phyloP scores from a whole-genome alignment of 805 yeast genomes.

The Candida hungchunana region DNA sequence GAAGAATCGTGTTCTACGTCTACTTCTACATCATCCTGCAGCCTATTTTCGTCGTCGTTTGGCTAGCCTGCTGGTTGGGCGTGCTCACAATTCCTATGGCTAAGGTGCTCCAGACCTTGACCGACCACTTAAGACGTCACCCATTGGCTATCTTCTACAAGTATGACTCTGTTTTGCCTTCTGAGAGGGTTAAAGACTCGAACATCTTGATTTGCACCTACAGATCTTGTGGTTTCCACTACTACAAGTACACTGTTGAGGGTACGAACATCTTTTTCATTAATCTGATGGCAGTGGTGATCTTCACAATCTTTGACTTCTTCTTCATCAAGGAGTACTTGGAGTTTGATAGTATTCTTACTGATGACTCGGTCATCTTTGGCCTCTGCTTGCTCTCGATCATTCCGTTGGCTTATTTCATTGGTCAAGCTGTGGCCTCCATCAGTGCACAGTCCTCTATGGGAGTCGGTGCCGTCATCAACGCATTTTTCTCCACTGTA shows the following conservation, averaged over 20 bases:
- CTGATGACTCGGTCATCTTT: slow-evolving; percentile 66
- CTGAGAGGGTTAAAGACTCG: slow-evolving; percentile 31
- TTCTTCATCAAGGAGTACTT: slow-evolving; percentile 52
- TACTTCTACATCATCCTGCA: slow-evolving; percentile 65
- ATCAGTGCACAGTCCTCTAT: slow-evolving; percentile 97
- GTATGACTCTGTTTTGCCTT: slow-evolving; percentile 36
- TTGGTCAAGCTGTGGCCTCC: slow-evolving; percentile 99
- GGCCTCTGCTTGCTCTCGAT: slow-evolving; percentile 76
- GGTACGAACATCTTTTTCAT: slow-evolving; percentile 93
- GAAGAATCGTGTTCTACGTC: slow-evolving; percentile 71
- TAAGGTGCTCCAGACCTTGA: slow-evolving; percentile 62
- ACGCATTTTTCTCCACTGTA: slow-evolving; percentile 94
- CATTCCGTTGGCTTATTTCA: slow-evolving; percentile 91
- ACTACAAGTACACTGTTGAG: slow-evolving; percentile 93
- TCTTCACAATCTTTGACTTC: slow-evolving; percentile 78
- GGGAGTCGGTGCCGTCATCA: slow-evolving; percentile 98
- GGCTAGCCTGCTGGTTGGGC: slow-evolving; percentile 67
- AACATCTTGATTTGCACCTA: slow-evolving; percentile 82
- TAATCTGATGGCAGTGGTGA: slow-evolving; percentile 73
- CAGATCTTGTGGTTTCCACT: slow-evolving; percentile 87
- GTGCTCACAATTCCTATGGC: slow-evolving; percentile 95
- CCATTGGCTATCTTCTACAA: slow-evolving; percentile 85
- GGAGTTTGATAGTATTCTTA: slow-evolving; percentile 30
- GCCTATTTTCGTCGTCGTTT: slow-evolving; percentile 57
- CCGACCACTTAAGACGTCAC: slow-evolving; percentile 79